Evolutionary conservation across 768 basidiomycete species (phyloP), one percentile per base, ranked within the genome.

Genomic region (Macrolepiota albuminosa): DNA sequence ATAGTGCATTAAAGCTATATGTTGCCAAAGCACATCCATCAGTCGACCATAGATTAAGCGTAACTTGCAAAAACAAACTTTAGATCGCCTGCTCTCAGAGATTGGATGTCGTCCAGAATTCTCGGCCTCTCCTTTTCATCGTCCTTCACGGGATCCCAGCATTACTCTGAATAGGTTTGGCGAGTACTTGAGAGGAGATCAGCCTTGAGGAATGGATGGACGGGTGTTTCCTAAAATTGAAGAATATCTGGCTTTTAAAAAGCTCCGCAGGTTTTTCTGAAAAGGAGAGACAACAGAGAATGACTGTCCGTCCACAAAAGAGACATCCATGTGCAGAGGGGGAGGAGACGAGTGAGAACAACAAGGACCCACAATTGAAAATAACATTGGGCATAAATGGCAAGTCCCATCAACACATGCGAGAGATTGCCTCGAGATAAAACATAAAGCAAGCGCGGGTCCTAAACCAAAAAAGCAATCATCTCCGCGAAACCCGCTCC

Each of bases 401-500:
- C 18, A 55, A 36, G 50, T 24, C 24, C 42, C 55, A 57, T 57
- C 50, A 57, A 31, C 50, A 21, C 50, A 36, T 51, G 50, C 3
- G 2, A 18, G 49, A 51, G 60, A 46, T 61, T 37, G 50, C 29
- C 48, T 31, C 18, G 13, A 39, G 36, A 52, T 42, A 56, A 55
- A 46, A 37, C 14, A 52, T 34, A 52, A 52, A 50, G 40, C 42
- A 50, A 11, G 33, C 5, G 47, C 5, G 47, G 55, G 11, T 51
- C 24, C 34, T 21, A 14, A 34, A 46, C 50, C 24, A 24, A 36
- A 36, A 46, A 16, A 31, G 31, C 9, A 33, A 49, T 24, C 21
- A 61, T 37, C 60, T 61, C 60, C 60, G 52, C 56, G 56, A 61
- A 54, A 50, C 7, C 31, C 26, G 50, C 56, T 57, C 56, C 60